Evolutionary conservation across 2,329 filamentous ascomycete species (phyloP), one percentile per base, ranked within the genome.

Genomic region (Pseudofabraea citricarpa): DNA sequence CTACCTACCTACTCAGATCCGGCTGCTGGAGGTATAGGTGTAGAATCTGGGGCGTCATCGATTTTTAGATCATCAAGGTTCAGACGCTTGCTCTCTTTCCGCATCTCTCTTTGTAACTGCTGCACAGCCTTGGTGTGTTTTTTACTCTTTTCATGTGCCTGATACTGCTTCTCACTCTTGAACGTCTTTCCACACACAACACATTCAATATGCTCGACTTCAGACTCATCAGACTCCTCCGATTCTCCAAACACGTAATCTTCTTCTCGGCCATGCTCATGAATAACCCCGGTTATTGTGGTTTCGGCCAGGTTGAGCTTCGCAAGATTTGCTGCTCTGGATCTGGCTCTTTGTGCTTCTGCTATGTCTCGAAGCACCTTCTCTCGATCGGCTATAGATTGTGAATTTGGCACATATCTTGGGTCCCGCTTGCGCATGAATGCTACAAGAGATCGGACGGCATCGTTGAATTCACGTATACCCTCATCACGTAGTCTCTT

Each of bases 351-450:
- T 62, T 97, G 93, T 9, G 87, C 87, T 18, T 84, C 83, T 5
- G 88, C 84, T 2, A 87, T 85, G 49, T 88, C 83, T 20, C 90
- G 81, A 39, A 95, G 69, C 3, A 78, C 71, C 59, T 87, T 83
- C 58, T 94, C 88, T 21, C 90, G 80, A 56, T 96, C 86, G 9
- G 79, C 82, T 56, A 94, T 86, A 15, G 81, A 86, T 58, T 90
- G 85, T 1, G 74, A 78, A 54, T 89, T 91, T 20, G 82, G 77
- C 5, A 85, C 75, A 60, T 89, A 95, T 33, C 93, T 81, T 1
- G 90, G 89, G 60, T 98, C 93, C 24, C 93, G 79, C 68, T 95
- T 97, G 52, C 88, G 83, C 13, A 91, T 85, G 64, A 97, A 97
- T 2, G 82, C 75, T 2, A 97, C 85, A 10, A 98, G 74, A 6